Conservation (phyloP, 371 early-diverging fungal genomes). For the Actinomucor elegans region DNA sequence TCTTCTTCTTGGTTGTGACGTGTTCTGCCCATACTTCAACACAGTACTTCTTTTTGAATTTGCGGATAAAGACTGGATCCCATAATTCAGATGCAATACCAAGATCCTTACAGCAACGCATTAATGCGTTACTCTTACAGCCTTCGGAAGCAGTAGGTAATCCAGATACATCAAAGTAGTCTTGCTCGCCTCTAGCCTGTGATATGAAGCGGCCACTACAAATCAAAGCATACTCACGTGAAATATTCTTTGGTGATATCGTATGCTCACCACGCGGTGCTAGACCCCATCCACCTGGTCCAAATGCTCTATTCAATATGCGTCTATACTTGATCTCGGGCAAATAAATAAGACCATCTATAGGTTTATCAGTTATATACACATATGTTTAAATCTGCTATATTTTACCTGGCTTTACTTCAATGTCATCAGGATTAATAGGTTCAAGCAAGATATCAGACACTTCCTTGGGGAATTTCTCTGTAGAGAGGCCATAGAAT, state of each 20-base stretch:
- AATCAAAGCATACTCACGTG: conserved; percentile 91
- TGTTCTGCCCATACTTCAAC: conserved; percentile 80
- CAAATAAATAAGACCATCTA: conserved; percentile 90
- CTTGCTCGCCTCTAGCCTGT: conserved; percentile 96
- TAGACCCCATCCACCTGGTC: conserved; percentile 94
- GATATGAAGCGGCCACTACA: conserved; percentile 84
- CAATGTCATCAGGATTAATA: conserved; percentile 75
- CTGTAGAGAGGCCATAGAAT: conserved; percentile 68
- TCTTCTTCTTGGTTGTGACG: conserved; percentile 68
- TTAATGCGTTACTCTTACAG: conserved; percentile 91
- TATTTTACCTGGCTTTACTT: conserved; percentile 85
- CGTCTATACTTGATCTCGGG: conserved; percentile 97
- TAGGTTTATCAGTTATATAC: too few species aligned
- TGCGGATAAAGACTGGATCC: conserved; percentile 90
- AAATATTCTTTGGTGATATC: conserved; percentile 72
- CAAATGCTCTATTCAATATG: conserved; percentile 91
- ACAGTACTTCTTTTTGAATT: conserved; percentile 81
- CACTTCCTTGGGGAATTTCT: conserved; percentile 73
- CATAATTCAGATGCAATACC: conserved; percentile 94
- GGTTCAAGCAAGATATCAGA: conserved; percentile 75
- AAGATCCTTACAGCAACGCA: conserved; percentile 97
- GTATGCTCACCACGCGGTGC: conserved; percentile 93
- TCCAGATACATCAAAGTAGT: conserved; percentile 74
- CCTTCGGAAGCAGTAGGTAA: conserved; percentile 92
- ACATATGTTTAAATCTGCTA: too few species aligned